Percentiles rank a stretch among this genome's conserved stretches.
Conservation (phyloP, 163 green algal genomes). For the Chloromonas sp. region DNA sequence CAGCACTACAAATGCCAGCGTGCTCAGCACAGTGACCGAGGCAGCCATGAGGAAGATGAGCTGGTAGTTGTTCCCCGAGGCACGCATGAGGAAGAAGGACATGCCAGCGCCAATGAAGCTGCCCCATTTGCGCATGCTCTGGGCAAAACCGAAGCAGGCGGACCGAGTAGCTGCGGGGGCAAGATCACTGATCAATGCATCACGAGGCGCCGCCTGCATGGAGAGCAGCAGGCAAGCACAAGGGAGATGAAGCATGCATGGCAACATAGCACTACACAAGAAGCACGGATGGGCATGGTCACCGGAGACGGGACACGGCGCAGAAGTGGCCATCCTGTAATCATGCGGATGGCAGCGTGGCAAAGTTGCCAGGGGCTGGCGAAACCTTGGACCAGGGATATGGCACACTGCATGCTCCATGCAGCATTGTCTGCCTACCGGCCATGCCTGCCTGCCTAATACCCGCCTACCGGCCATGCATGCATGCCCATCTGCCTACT, state of each 20-base stretch:
- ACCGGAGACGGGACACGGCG: background rate
- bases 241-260: background rate
- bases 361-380: background rate
- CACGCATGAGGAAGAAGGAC: conserved; percentile 53
- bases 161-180: conserved; percentile 32
- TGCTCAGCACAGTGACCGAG: conserved; percentile 21
- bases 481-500: too few species aligned
- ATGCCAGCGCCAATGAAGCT: conserved; percentile 44
- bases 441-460: too few species aligned
- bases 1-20: conserved; percentile 39
- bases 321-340: background rate
- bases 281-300: background rate
- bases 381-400: too few species aligned
- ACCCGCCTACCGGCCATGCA: too few species aligned
- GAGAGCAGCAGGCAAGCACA: background rate
- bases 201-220: conserved; percentile 43
- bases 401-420: too few species aligned
- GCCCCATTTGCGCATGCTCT: conserved; percentile 57
- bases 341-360: background rate
- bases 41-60: conserved; percentile 51
- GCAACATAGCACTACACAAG: background rate
- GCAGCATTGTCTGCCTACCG: too few species aligned
- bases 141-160: conserved; percentile 54
- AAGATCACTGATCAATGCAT: conserved; percentile 55
- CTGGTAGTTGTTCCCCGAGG: conserved; percentile 60